Percentiles rank a stretch among this genome's conserved stretches.
Evolutionary conservation across 2,329 filamentous ascomycete species (phyloP).

Genomic region (Sordariomycetes sp.): DNA sequence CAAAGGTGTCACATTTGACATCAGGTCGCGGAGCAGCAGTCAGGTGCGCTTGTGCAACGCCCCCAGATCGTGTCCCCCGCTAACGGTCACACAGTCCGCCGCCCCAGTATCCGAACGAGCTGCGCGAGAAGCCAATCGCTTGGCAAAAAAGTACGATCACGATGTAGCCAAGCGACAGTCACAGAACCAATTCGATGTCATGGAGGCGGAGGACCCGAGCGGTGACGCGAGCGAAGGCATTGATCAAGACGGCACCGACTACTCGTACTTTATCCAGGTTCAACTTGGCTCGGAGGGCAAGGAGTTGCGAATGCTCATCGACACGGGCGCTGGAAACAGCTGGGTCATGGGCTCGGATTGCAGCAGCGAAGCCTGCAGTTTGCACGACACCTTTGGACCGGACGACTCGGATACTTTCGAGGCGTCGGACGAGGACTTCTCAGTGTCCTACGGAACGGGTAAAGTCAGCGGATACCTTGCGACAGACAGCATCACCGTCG

Average conservation of each 20-base stretch:
- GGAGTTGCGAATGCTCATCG: conserved; percentile 52
- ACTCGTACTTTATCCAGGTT: conserved; percentile 54
- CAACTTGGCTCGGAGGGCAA: conserved; percentile 45
- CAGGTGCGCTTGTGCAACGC: conserved; percentile 4
- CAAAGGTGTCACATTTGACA: conserved; percentile 17
- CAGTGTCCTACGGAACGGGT: conserved; percentile 69
- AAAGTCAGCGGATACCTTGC: conserved; percentile 58
- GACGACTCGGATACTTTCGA: conserved; percentile 56
- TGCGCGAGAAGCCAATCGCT: conserved; percentile 24
- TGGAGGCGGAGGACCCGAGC: conserved; percentile 34
- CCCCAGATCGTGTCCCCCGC: conserved; percentile 1
- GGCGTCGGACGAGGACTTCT: conserved; percentile 44
- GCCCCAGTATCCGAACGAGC: conserved; percentile 23
- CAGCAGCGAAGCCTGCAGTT: conserved; percentile 52
- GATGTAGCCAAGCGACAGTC: conserved; percentile 23
- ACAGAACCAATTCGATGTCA: conserved; percentile 39
- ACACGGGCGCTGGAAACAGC: conserved; percentile 61
- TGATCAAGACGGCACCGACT: conserved; percentile 56
- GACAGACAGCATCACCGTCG: conserved; percentile 58
- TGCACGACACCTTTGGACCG: conserved; percentile 62
- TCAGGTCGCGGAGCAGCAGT: conserved; percentile 25
- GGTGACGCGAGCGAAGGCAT: conserved; percentile 43
- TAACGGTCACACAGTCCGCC: conserved; percentile 16
- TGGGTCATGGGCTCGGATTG: conserved; percentile 78
- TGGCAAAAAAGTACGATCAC: conserved; percentile 27